A percentile compares a stretch with the other conserved stretches of the same genome.
These are phyloP conservation scores for Psilocybe tampanensis DNA, from an alignment of 768 basidiomycete species.

Conservation along the genomic window DNA sequence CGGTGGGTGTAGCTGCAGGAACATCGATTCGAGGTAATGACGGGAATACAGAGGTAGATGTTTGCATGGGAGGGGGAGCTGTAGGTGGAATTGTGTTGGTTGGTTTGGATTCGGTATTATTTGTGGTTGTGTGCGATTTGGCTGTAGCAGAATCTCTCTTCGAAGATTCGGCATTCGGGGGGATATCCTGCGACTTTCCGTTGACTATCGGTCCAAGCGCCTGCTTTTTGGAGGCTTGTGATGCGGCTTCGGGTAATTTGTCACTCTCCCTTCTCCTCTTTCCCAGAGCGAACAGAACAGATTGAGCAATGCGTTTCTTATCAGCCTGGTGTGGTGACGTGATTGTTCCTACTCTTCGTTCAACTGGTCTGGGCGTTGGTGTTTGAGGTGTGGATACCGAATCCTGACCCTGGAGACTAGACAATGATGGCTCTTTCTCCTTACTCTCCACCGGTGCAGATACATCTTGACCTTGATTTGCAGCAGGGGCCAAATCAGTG, in stretches of 20 bases:
- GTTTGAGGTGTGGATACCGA: not conserved
- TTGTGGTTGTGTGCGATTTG: not conserved
- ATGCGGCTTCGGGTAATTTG: not conserved
- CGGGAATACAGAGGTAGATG: not conserved
- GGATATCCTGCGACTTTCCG: not conserved
- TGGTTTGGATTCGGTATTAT: not conserved
- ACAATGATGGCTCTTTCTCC: not conserved
- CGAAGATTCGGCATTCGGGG: not conserved
- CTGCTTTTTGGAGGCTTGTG: slow-evolving; percentile 24
- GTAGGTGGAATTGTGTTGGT: not conserved
- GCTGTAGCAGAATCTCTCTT: too few relatives aligned
- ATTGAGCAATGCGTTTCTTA: slow-evolving; percentile 53
- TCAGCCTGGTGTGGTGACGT: slow-evolving; percentile 46
- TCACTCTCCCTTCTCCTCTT: slow-evolving; percentile 26
- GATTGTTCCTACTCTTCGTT: not conserved
- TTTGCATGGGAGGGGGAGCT: not conserved
- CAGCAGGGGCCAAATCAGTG: not conserved
- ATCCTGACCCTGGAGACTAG: not conserved
- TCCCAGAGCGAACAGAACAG: slow-evolving; percentile 57
- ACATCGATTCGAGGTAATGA: not conserved
- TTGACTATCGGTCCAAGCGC: slow-evolving; percentile 8
- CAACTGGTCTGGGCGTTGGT: not conserved
- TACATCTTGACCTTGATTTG: too few relatives aligned
- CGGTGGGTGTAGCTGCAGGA: not conserved
- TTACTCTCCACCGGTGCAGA: too few relatives aligned